Base-by-base conservation (phyloP, 176 grass and related monocot species). In the Zea mays region DNA sequence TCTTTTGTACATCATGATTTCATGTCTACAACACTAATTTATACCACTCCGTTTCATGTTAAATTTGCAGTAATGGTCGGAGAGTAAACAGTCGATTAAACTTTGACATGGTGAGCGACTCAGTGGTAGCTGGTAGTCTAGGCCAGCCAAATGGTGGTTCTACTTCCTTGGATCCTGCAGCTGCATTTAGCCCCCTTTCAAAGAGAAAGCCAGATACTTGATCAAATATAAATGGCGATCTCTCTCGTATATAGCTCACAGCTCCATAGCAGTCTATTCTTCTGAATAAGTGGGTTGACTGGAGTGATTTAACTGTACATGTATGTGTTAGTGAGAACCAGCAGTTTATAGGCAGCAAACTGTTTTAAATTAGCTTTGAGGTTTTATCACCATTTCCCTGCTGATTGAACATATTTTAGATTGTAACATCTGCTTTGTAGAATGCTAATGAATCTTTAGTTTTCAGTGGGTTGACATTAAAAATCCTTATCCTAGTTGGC, bases 61-160 rank as follows among this genome's bases (percentile, higher is more conserved):
- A 50, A 88, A 80, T 52, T 49, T 82, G 65, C 79, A 77, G 89
- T 73, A 87, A 68, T 51, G 79, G 71, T 41, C 91, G 91, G 79
- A 91, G 89, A 83, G 81, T 82, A 17, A 93, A 81, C 57, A 85
- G 85, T 41, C 87, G 27, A 27, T 27, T 27, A 27, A 27, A 27
- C 27, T 27, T 27, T 1, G 27, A 27, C 27, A 27, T 27, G 27
- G 27, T 99, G 44, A 95, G 96, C 33, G 92, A 99, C 73, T 92
- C 96, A 5, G 81, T 99, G 61, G 96, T 99, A 63, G 92, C 83
- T 65, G 89, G 90, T 62, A 87, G 81, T 87, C 81, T 99, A 43
- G 86, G 75, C 48, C 88, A 82, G 81, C 83, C 82, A 79, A 95
- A 99, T 19, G 84, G 80, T 75, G 76, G 78, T 76, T 86, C 85